Percentiles rank a stretch among this genome's conserved stretches.
phyloP scores from a whole-genome alignment of 2,329 filamentous ascomycete species.

The Fusarium devonianum region DNA sequence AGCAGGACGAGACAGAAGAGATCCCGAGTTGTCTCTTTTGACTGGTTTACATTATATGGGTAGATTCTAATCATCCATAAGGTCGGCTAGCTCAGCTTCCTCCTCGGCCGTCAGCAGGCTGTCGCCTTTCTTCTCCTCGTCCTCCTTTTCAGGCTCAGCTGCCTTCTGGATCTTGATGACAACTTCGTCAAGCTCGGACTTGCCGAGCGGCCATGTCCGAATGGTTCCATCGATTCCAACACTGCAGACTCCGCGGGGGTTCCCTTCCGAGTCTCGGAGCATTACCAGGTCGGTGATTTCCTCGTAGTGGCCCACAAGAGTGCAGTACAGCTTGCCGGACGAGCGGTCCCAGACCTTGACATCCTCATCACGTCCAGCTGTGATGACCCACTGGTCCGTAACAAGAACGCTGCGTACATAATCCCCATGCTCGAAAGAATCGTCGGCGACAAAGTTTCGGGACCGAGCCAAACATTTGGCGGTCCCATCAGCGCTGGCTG shows the following conservation, averaged over 20 bases:
- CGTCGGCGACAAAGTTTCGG: conserved; percentile 73
- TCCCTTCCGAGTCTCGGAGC: conserved; percentile 52
- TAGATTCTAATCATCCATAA: conserved; percentile 74
- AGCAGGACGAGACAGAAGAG: background rate
- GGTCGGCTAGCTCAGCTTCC: conserved; percentile 87
- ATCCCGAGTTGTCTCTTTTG: conserved; percentile 2
- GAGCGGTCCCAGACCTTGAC: conserved; percentile 86
- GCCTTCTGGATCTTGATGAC: conserved; percentile 56
- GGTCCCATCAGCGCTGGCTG: conserved; percentile 89
- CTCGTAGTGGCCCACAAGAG: conserved; percentile 85
- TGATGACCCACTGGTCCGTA: conserved; percentile 79
- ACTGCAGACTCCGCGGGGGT: conserved; percentile 68
- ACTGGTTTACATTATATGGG: background rate
- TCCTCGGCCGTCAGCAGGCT: conserved; percentile 82
- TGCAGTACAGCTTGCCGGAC: conserved; percentile 75
- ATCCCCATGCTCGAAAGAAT: conserved; percentile 80
- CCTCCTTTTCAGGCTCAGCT: conserved; percentile 59
- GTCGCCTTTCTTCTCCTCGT: conserved; percentile 53
- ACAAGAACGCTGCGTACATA: conserved; percentile 86
- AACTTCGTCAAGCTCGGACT: conserved; percentile 60
- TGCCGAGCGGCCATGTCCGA: conserved; percentile 79
- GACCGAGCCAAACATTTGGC: conserved; percentile 78
- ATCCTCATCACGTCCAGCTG: conserved; percentile 89
- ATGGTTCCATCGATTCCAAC: conserved; percentile 91
- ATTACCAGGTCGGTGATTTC: conserved; percentile 85